Conservation (phyloP, 2,329 filamentous ascomycete species). For the Colletotrichum noveboracense region DNA sequence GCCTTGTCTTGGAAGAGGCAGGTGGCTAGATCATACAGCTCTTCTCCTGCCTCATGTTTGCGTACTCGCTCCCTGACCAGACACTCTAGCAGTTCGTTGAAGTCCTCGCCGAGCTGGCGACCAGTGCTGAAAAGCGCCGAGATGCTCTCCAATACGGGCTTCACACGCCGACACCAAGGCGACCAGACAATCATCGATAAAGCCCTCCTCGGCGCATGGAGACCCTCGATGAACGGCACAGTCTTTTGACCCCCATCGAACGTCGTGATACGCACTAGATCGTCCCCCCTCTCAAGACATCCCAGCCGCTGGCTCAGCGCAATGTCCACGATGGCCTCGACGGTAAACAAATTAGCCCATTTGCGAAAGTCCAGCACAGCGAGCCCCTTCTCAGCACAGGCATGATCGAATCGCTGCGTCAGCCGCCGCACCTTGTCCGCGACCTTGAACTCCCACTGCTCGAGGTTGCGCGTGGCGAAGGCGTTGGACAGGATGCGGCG, state of each 20-base stretch:
- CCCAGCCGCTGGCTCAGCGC: slow-evolving; percentile 54
- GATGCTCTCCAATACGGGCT: not conserved
- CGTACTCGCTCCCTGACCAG: not conserved
- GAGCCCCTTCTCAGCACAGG: fast-evolving
- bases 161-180: slow-evolving; percentile 36
- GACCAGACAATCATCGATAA: slow-evolving; percentile 28
- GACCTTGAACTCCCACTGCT: slow-evolving; percentile 60
- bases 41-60: slow-evolving; percentile 45
- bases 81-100: not conserved
- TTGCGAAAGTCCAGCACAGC: slow-evolving; percentile 37
- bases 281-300: slow-evolving; percentile 54
- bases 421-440: slow-evolving; percentile 53
- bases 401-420: slow-evolving; percentile 36
- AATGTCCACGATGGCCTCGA: slow-evolving; percentile 64
- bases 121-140: not conserved
- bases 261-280: slow-evolving; percentile 46
- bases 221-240: not conserved
- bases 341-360: slow-evolving; percentile 60
- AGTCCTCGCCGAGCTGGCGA: not conserved
- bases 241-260: not conserved
- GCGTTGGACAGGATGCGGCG: slow-evolving; percentile 54
- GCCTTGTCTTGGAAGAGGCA: slow-evolving; percentile 25
- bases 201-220: not conserved
- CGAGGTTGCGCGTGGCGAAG: slow-evolving; percentile 58
- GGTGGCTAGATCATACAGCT: slow-evolving; percentile 44